These are phyloP conservation scores for Phaeodactylum tricornutum DNA, from an alignment of 108 stramenopile genomes.

Conservation along the genomic window DNA sequence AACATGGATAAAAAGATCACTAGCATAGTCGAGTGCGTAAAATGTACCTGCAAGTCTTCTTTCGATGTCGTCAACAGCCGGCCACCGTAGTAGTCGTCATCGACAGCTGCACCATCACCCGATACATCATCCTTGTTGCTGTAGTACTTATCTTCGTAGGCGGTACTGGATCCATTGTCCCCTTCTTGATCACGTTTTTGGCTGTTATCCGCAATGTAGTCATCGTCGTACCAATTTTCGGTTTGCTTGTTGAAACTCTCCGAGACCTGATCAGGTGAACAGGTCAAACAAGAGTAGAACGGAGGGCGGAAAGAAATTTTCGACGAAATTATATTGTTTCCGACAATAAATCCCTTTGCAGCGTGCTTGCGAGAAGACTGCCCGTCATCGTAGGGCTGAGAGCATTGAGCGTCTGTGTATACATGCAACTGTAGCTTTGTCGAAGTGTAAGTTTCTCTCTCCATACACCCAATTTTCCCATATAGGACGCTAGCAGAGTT, in stretches of 20 bases:
- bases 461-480: conserved; percentile 83
- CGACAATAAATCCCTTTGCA: conserved; percentile 55
- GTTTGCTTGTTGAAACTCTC: conserved; percentile 58
- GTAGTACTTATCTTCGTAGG: conserved; percentile 24
- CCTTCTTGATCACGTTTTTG: conserved; percentile 20
- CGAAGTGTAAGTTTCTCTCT: conserved; percentile 72
- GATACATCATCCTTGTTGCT: conserved; percentile 35
- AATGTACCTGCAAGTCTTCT: conserved; percentile 4
- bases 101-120: conserved; percentile 32
- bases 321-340: conserved; percentile 34
- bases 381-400: conserved; percentile 45
- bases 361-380: conserved; percentile 22
- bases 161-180: conserved; percentile 19
- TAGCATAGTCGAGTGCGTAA: neutral
- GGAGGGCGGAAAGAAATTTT: conserved; percentile 72
- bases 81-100: conserved; percentile 7
- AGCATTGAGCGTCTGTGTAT: conserved; percentile 70
- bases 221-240: conserved; percentile 76
- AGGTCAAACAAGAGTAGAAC: conserved; percentile 66
- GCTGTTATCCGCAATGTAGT: conserved; percentile 42
- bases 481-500: conserved; percentile 36
- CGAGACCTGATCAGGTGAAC: conserved; percentile 47
- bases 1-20: neutral
- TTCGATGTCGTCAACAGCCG: conserved; percentile 6
- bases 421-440: conserved; percentile 69